phyloP scores from a whole-genome alignment of 306 rosid species.

The Fragaria ananassa region DNA sequence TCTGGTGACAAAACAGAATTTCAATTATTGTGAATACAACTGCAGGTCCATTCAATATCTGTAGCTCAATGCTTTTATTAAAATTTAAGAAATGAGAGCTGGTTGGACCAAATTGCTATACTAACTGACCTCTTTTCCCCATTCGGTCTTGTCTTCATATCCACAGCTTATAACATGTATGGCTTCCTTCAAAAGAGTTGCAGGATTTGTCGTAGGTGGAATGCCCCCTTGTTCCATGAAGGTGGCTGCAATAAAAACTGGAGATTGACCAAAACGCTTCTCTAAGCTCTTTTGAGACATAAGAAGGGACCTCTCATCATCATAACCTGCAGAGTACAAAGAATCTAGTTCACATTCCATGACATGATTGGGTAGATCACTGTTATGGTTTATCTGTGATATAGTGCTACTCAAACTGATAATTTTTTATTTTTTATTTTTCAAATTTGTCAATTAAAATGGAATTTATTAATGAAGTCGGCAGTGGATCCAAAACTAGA shows the following conservation, averaged over 20 bases:
- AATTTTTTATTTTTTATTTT: neutral
- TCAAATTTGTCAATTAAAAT: neutral
- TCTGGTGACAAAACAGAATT: conserved; percentile 44
- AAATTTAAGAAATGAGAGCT: conserved; percentile 1
- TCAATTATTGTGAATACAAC: neutral
- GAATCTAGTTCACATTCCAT: conserved; percentile 5
- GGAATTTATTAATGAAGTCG: neutral
- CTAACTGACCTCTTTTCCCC: conserved; percentile 94
- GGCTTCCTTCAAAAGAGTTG: conserved; percentile 97
- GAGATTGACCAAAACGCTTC: conserved; percentile 99
- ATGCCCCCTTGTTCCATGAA: conserved; percentile 98
- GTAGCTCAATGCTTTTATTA: neutral
- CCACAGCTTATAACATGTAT: conserved; percentile 99
- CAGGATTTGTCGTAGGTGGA: conserved; percentile 94
- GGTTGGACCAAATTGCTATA: conserved; percentile 13
- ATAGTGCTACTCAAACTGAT: neutral
- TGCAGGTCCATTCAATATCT: neutral
- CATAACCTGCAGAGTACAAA: conserved; percentile 64
- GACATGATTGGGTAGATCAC: conserved; percentile 5
- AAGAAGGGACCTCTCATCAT: conserved; percentile 91
- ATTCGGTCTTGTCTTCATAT: conserved; percentile 93
- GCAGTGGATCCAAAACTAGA: neutral
- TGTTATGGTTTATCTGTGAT: conserved; percentile 14
- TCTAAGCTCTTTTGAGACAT: conserved; percentile 92
- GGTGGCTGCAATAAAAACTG: conserved; percentile 95